Evolutionary conservation across 2,329 filamentous ascomycete species (phyloP).

Genomic region (Escovopsis sp.): DNA sequence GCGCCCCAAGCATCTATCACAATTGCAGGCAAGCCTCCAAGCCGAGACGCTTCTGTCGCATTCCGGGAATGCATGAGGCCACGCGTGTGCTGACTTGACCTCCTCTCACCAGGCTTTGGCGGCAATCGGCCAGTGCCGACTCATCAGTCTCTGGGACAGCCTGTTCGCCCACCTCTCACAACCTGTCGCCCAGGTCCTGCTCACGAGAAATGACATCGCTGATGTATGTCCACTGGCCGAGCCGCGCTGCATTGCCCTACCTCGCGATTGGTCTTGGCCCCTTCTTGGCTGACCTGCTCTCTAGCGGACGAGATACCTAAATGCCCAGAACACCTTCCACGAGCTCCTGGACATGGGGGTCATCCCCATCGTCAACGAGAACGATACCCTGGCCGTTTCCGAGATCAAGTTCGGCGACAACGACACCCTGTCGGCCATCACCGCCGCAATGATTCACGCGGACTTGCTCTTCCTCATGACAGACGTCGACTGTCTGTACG

Average conservation of each 20-base stretch:
- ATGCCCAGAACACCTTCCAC: slow-evolving; percentile 88
- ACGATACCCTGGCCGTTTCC: slow-evolving; percentile 88
- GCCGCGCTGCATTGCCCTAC: too few relatives aligned
- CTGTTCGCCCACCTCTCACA: slow-evolving; percentile 78
- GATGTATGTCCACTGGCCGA: slow-evolving; percentile 43
- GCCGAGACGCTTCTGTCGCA: too few relatives aligned
- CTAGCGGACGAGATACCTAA: slow-evolving; percentile 58
- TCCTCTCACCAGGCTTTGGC: slow-evolving; percentile 52
- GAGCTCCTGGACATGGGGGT: slow-evolving; percentile 89
- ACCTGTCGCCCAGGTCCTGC: slow-evolving; percentile 83
- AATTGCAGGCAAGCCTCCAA: slow-evolving; percentile 50
- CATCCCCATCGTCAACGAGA: slow-evolving; percentile 97
- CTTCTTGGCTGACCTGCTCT: neutral
- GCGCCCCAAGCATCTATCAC: slow-evolving; percentile 77
- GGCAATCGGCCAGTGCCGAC: slow-evolving; percentile 86
- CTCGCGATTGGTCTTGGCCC: too few relatives aligned
- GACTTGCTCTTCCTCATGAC: slow-evolving; percentile 98
- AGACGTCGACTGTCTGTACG: slow-evolving; percentile 93
- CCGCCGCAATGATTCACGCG: slow-evolving; percentile 91
- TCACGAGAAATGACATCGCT: slow-evolving; percentile 92
- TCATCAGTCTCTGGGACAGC: slow-evolving; percentile 92
- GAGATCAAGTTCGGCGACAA: slow-evolving; percentile 99
- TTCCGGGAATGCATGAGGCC: neutral
- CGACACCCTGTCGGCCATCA: slow-evolving; percentile 91
- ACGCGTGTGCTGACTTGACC: neutral